These are phyloP conservation scores for Raffaelea arxii DNA, from an alignment of 2,329 filamentous ascomycete genomes.

Conservation along the genomic window DNA sequence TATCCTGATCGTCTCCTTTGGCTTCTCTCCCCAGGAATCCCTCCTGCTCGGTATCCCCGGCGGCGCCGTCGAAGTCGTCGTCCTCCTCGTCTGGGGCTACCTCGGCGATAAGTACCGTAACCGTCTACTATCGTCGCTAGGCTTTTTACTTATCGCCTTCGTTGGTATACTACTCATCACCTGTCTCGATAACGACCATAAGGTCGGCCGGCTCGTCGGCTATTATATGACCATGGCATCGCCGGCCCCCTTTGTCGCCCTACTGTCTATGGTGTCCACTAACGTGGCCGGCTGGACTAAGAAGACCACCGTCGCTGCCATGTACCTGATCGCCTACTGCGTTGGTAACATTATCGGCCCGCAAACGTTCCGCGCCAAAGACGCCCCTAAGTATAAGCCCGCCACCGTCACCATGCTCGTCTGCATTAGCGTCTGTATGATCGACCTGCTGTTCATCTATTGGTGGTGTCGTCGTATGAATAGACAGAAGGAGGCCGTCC, in stretches of 20 bases:
- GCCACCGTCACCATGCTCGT: constrained; percentile 56
- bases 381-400: constrained; percentile 50
- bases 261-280: constrained; percentile 52
- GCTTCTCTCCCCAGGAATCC: constrained; percentile 52
- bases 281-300: constrained; percentile 51
- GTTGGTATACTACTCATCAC: constrained; percentile 56
- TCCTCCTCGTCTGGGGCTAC: constrained; percentile 24
- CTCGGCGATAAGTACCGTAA: constrained; percentile 47
- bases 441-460: constrained; percentile 43
- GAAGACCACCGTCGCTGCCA: constrained; percentile 46
- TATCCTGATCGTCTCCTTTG: constrained; percentile 42
- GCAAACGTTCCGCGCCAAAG: constrained; percentile 45
- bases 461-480: constrained; percentile 52
- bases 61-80: constrained; percentile 47
- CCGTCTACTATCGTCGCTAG: constrained; percentile 44
- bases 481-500: constrained; percentile 41
- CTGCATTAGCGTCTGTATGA: constrained; percentile 42
- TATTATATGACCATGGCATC: constrained; percentile 56
- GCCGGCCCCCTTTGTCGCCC: constrained; percentile 52
- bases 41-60: constrained; percentile 56
- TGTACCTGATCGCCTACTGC: constrained; percentile 42
- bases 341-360: constrained; percentile 45
- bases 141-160: constrained; percentile 40
- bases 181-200: constrained; percentile 46
- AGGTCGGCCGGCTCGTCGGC: constrained; percentile 48